phyloP scores from a whole-genome alignment of 139 green algal species.

The Chlorella sp. region DNA sequence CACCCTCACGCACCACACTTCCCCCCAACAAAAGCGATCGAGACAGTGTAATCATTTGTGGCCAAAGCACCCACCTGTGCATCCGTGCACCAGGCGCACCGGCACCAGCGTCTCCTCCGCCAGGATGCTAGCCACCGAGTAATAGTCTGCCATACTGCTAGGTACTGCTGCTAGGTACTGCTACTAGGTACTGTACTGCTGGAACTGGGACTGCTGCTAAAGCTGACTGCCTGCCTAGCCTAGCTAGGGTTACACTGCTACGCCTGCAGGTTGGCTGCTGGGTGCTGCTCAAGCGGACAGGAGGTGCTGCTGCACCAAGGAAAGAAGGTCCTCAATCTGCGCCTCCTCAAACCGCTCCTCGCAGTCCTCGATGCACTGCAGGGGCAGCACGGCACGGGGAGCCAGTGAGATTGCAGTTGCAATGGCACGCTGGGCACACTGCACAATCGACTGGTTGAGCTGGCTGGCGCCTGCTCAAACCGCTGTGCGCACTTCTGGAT shows the following conservation, averaged over 20 bases:
- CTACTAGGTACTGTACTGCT: not conserved
- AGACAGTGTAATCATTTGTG: too few relatives aligned
- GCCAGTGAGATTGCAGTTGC: too few relatives aligned
- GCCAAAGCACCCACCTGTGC: slow-evolving; percentile 29
- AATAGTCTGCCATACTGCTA: slow-evolving; percentile 39
- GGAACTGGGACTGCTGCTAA: not conserved
- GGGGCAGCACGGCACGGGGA: not conserved
- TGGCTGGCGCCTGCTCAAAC: too few relatives aligned
- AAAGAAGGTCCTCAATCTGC: slow-evolving; percentile 54
- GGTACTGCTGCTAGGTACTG: not conserved
- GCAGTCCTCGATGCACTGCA: slow-evolving; percentile 48
- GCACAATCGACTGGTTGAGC: too few relatives aligned
- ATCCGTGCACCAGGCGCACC: slow-evolving; percentile 30
- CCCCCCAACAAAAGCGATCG: too few relatives aligned
- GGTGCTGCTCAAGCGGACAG: not conserved
- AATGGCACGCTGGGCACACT: too few relatives aligned
- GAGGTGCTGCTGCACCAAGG: slow-evolving; percentile 37
- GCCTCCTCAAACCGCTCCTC: slow-evolving; percentile 62
- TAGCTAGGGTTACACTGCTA: not conserved
- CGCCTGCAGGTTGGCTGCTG: not conserved
- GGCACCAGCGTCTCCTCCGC: slow-evolving; percentile 59
- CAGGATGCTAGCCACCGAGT: slow-evolving; percentile 43
- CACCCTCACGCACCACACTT: not conserved
- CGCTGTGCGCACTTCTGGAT: too few relatives aligned
- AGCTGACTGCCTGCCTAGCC: slow-evolving; percentile 2